phyloP scores from a whole-genome alignment of 768 basidiomycete genomes.

The Agrocybe chaxingu region DNA sequence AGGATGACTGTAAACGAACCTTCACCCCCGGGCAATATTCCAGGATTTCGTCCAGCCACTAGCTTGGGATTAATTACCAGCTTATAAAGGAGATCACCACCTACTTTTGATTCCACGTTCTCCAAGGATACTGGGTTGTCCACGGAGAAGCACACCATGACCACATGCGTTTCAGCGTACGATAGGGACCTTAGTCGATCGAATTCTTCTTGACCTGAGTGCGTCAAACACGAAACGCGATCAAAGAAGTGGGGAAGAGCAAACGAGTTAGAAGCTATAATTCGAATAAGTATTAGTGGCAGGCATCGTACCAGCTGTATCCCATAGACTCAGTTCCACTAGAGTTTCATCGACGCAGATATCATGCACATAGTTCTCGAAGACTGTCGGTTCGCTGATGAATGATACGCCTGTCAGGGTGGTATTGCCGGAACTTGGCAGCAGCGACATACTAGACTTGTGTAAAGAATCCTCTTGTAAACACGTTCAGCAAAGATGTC shows the following conservation, averaged over 20 bases:
- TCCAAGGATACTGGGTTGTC: constrained; percentile 95
- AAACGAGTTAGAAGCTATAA: background rate
- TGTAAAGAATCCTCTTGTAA: constrained; percentile 89
- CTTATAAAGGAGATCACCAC: background rate
- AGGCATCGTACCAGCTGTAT: constrained; percentile 79
- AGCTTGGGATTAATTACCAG: background rate
- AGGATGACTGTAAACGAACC: constrained; percentile 37
- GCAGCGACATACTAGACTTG: constrained; percentile 74
- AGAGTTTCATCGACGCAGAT: constrained; percentile 81
- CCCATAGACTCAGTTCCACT: constrained; percentile 94
- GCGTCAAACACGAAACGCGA: constrained; percentile 14
- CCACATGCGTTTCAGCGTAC: constrained; percentile 94
- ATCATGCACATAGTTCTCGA: constrained; percentile 96
- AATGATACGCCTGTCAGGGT: background rate
- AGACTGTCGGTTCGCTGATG: constrained; percentile 85
- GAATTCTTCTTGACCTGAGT: constrained; percentile 90
- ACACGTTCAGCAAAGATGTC: constrained; percentile 85
- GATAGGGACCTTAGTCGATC: constrained; percentile 91
- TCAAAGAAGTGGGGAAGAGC: constrained; percentile 1
- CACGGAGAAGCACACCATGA: constrained; percentile 96
- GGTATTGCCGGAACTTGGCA: background rate
- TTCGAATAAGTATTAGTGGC: background rate
- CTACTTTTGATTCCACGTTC: constrained; percentile 90
- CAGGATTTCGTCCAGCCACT: constrained; percentile 94
- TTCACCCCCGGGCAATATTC: constrained; percentile 96